Conservation (phyloP, 352 stramenopile genomes). For the Globisporangium canariense region DNA sequence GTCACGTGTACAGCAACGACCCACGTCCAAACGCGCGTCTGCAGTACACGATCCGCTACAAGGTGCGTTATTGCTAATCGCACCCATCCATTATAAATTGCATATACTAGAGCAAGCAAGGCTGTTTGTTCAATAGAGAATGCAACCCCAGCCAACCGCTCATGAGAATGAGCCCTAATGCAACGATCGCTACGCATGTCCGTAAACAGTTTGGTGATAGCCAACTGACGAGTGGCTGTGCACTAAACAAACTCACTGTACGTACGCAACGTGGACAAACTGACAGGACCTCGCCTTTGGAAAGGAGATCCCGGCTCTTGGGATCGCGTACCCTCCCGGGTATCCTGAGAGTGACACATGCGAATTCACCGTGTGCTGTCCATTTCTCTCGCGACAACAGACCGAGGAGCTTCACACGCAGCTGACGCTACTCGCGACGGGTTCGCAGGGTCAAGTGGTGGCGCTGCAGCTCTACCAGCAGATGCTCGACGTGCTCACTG, state of each 20-base stretch:
- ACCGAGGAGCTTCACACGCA: constrained; percentile 40
- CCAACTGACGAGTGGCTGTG: not conserved
- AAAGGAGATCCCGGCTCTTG: constrained; percentile 34
- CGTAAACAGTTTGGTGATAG: too few species aligned
- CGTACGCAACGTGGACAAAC: not conserved
- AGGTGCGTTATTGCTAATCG: constrained; percentile 17
- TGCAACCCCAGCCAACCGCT: too few species aligned
- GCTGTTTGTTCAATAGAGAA: not conserved
- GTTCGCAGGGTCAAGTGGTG: constrained; percentile 39
- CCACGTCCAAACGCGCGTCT: constrained; percentile 19
- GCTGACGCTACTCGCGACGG: constrained; percentile 28
- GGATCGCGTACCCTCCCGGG: constrained; percentile 35
- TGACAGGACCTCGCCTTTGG: constrained; percentile 15
- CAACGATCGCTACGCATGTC: too few species aligned
- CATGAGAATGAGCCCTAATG: too few species aligned
- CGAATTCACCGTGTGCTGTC: constrained; percentile 48
- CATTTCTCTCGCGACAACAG: constrained; percentile 32
- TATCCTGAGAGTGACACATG: constrained; percentile 32
- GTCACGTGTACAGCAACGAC: constrained; percentile 7
- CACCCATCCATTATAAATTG: not conserved
- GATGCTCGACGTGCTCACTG: constrained; percentile 48
- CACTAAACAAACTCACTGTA: not conserved
- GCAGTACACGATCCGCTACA: constrained; percentile 46
- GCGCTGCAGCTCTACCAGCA: constrained; percentile 63
- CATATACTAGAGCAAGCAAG: not conserved